A percentile compares a stretch with the other conserved stretches of the same genome.
These are phyloP conservation scores for Radiomyces spectabilis DNA, from an alignment of 192 early-diverging fungal genomes.

Conservation along the genomic window DNA sequence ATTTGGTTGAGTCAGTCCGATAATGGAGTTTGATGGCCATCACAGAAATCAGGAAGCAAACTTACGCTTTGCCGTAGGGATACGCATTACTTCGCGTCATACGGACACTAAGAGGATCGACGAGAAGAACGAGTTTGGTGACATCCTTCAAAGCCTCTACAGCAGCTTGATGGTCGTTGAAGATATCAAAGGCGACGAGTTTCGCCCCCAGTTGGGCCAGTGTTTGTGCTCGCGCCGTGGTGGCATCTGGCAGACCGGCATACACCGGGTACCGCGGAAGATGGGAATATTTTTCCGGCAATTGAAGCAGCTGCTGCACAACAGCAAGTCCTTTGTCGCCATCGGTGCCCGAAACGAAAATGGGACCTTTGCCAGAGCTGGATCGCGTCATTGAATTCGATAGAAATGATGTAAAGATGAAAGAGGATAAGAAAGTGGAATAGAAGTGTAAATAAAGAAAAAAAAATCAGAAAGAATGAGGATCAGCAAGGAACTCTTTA, in stretches of 20 bases:
- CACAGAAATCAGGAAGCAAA: not conserved
- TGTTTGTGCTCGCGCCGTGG: slow-evolving; percentile 11
- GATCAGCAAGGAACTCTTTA: too few species aligned
- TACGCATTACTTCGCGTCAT: slow-evolving; percentile 20
- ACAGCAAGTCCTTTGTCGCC: slow-evolving; percentile 30
- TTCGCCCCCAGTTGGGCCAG: slow-evolving; percentile 18
- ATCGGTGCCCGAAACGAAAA: slow-evolving; percentile 32
- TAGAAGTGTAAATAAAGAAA: too few species aligned
- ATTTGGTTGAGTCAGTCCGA: not conserved
- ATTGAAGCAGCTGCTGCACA: slow-evolving; percentile 22
- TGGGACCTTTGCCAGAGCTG: slow-evolving; percentile 29
- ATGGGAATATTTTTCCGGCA: slow-evolving; percentile 19
- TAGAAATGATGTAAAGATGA: too few species aligned
- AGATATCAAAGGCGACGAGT: slow-evolving; percentile 20
- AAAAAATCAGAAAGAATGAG: too few species aligned
- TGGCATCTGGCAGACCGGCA: slow-evolving; percentile 24
- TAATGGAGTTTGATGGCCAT: not conserved
- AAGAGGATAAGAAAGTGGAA: too few species aligned
- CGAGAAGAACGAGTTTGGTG: slow-evolving; percentile 21
- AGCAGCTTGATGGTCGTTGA: slow-evolving; percentile 8
- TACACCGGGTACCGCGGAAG: slow-evolving; percentile 16
- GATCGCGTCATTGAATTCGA: too few species aligned
- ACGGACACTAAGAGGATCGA: slow-evolving; percentile 30
- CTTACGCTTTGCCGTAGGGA: slow-evolving; percentile 24
- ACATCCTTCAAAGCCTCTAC: slow-evolving; percentile 22